Evolutionary conservation across 306 rosid species (phyloP), one percentile per base, ranked within the genome.

Genomic region (Glycine tomentella): DNA sequence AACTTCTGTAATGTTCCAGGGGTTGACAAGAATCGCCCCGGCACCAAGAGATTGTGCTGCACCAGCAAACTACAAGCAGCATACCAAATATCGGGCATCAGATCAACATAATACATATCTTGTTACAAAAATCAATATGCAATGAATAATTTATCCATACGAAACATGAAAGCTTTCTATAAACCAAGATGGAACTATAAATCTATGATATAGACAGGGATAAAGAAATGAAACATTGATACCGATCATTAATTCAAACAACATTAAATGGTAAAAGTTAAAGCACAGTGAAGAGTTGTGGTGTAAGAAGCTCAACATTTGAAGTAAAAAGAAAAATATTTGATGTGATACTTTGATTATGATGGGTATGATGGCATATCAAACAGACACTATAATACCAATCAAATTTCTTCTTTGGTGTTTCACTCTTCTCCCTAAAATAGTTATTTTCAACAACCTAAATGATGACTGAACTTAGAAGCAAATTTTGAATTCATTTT

Each of bases 1-100:
- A 74, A 95, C 99, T 64, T 93, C 97, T 36, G 97, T 89, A 78
- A 95, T 81, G 78, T 95, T 95, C 99, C 97, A 92, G 2, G 99
- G 99, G 84, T 95, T 95, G 78, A 95, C 97, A 48, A 92, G 89
- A 80, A 95, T 82, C 14, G 99, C 99, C 74, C 99, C 97, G 7
- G 97, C 97, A 82, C 99, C 99, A 62, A 95, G 91, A 79, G 99
- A 95, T 81, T 95, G 99, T 6, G 99, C 99, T 14, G 99, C 99
- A 49, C 99, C 99, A 64, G 99, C 99, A 91, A 95, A 95, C 99
- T 95, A 75, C 86, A 88, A 78, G 85, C 69, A 53, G 61, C 55
- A 78, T 51, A 33, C 40, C 42, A 61, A 64, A 77, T 59, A 34
- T 38, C 56, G 75, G 50, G 63, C 50, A 25, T 78, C 77, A 80